Percentiles rank a stretch among this genome's conserved stretches.
Evolutionary conservation across 345 rosid species (phyloP).

Genomic region (Psidium guajava): DNA sequence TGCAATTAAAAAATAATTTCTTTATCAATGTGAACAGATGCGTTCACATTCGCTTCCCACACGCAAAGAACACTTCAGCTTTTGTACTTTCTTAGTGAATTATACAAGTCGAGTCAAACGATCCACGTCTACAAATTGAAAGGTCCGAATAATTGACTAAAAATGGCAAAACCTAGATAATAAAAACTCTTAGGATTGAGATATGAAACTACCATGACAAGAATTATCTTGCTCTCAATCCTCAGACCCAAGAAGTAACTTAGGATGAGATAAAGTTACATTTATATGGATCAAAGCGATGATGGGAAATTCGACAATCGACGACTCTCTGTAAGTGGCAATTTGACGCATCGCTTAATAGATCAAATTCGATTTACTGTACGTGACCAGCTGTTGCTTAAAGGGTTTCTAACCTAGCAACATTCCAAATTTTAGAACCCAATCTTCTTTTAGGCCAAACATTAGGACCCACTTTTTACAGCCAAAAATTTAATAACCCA

Average conservation of each 20-base stretch:
- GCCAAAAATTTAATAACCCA: neutral
- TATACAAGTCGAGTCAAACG: neutral
- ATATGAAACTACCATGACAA: neutral
- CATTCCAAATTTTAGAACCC: neutral
- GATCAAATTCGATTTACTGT: neutral
- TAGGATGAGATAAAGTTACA: neutral
- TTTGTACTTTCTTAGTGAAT: neutral
- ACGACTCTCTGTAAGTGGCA: neutral
- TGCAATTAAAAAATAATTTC: neutral
- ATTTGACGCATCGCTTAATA: neutral
- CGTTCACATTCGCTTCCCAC: neutral
- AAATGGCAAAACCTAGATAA: neutral
- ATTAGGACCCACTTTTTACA: neutral
- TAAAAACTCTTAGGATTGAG: neutral
- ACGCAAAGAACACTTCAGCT: neutral
- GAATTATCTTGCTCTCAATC: neutral
- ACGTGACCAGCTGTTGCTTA: neutral
- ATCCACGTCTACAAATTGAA: neutral
- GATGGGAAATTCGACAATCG: neutral
- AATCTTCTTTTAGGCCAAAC: neutral
- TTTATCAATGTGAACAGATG: neutral
- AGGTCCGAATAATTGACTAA: neutral
- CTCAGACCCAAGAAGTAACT: neutral
- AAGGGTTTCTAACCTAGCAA: neutral
- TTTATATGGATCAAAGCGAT: neutral